phyloP scores from a whole-genome alignment of 176 grass and related monocot species.

The Puccinellia tenuiflora region DNA sequence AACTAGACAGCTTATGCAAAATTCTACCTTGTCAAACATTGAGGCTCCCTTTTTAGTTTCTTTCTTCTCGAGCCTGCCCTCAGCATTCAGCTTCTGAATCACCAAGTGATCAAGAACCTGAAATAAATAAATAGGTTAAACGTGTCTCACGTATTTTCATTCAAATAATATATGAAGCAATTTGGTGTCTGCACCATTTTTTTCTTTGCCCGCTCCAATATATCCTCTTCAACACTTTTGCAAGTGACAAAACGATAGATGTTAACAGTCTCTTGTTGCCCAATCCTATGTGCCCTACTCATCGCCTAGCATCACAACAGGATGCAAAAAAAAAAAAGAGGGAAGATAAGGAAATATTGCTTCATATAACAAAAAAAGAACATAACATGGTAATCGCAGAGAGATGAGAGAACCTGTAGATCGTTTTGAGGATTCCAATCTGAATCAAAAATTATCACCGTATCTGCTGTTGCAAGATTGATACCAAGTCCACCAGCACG shows the following conservation, averaged over 20 bases:
- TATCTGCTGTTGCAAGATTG: constrained; percentile 99
- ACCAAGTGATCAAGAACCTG: constrained; percentile 99
- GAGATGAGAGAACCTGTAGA: constrained; percentile 58
- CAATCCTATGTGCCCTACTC: constrained; percentile 99
- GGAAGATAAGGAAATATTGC: constrained; percentile 12
- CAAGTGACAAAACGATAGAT: constrained; percentile 97
- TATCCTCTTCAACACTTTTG: constrained; percentile 99
- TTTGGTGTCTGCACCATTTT: constrained; percentile 57
- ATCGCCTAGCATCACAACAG: constrained; percentile 59
- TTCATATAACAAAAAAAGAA: neutral
- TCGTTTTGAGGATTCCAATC: constrained; percentile 99
- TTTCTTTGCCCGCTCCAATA: constrained; percentile 96
- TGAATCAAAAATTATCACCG: constrained; percentile 97
- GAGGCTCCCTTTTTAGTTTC: constrained; percentile 96
- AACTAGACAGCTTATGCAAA: constrained; percentile 5
- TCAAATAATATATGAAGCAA: constrained; percentile 1
- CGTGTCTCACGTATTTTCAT: neutral
- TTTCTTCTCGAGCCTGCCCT: constrained; percentile 99
- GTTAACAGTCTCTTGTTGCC: constrained; percentile 97
- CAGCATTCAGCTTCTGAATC: constrained; percentile 99
- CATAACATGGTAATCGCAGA: neutral
- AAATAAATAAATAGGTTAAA: constrained; percentile 11
- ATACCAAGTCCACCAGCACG: constrained; percentile 98
- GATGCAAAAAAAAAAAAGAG: neutral
- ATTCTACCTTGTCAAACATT: constrained; percentile 86